phyloP scores from a whole-genome alignment of 2,329 filamentous ascomycete genomes.

The Tolypocladium album region DNA sequence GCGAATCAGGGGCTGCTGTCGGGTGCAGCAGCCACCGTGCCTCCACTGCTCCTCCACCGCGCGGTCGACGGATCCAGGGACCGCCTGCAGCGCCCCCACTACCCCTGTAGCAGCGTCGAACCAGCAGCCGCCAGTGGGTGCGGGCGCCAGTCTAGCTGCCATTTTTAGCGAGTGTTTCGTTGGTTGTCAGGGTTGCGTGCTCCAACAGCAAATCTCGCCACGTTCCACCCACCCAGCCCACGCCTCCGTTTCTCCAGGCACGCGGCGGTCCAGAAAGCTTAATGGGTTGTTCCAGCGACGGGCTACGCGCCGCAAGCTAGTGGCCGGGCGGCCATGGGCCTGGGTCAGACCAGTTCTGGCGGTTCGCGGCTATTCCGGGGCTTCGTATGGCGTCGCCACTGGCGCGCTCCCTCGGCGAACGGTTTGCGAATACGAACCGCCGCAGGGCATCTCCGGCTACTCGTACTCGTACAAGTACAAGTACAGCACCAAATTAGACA shows the following conservation, averaged over 20 bases:
- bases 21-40: background rate
- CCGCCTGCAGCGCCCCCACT: background rate
- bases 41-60: background rate
- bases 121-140: conserved; percentile 1
- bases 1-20: background rate
- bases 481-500: background rate
- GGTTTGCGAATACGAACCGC: background rate
- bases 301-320: background rate
- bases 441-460: background rate
- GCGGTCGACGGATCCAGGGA: background rate
- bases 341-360: background rate
- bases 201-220: background rate
- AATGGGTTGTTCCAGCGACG: background rate
- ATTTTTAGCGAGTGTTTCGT: conserved; percentile 4
- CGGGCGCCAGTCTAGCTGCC: background rate
- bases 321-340: background rate
- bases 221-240: background rate
- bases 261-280: background rate
- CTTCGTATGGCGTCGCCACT: background rate
- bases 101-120: conserved; percentile 1
- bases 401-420: background rate
- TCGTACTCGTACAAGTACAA: background rate
- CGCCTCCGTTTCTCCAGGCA: background rate
- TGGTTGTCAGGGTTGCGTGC: background rate
- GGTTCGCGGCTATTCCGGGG: background rate